Base-by-base conservation (phyloP, 495 filamentous ascomycete genomes). In the Podospora pseudopauciseta region DNA sequence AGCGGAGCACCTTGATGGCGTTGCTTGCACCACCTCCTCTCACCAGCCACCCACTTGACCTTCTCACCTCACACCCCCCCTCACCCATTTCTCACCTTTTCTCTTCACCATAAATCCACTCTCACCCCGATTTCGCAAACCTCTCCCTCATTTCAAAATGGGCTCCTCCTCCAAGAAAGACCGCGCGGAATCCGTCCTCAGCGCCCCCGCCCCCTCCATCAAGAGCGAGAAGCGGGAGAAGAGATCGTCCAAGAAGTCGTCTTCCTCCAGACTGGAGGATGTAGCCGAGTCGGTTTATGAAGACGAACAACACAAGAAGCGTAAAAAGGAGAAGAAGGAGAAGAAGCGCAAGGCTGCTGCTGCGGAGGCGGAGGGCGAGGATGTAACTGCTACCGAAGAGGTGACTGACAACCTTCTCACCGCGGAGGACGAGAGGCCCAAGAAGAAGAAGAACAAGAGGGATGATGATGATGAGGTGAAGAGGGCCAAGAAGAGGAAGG, bases 381-480 rank as follows among this genome's bases (percentile, higher is more conserved):
- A 74, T 44, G 58, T 28, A 9, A 15, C 61, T 9, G 39, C 2
- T 0, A 57, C 28, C 28, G 66, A 62, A 53, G 69, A 23, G 18
- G 57, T 28, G 19, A 64, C 19, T 7, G 18, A 72, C 59, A 28
- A 73, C 74, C 49, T 23, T 23, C 20, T 60, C 67, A 27, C 67
- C 34, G 65, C 7, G 19, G 63, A 64, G 5, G 71, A 64, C 23
- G 73, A 78, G 64, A 69, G 55, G 1, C 71, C 71, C 20, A 81
- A 80, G 71, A 70, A 76, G 59, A 73, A 73, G 39, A 73, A 78
- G 55, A 71, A 75, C 55, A 73, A 72, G 54, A 74, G 73, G 39
- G 72, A 78, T 53, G 70, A 75, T 53, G 72, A 72, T 39, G 73
- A 74, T 56, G 71, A 65, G 53, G 67, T 26, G 57, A 74, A 61